Evolutionary conservation across 805 yeast species (phyloP), one percentile per base, ranked within the genome.

Genomic region (Wickerhamomyces chaumierensis): DNA sequence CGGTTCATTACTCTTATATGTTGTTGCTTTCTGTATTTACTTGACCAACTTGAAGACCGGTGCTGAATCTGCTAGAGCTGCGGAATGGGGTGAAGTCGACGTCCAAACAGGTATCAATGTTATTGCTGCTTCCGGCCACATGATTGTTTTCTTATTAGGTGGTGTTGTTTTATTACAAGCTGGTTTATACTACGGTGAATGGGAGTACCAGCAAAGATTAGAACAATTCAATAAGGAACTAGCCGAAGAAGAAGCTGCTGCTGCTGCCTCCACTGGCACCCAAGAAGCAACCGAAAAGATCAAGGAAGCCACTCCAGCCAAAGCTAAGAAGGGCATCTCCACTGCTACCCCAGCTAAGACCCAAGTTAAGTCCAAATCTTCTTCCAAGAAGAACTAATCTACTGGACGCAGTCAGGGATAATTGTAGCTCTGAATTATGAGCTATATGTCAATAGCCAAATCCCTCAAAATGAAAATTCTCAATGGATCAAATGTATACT

Each of bases 81-180:
- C 87, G 34, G 67, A 75, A 43, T 90, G 97, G 97, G 97, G 96
- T 48, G 97, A 90, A 37, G 95, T 92, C 37, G 84, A 83, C 52
- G 76, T 73, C 56, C 68, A 69, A 43, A 84, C 94, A 18, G 97
- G 97, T 23, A 62, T 90, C 52, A 85, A 84, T 47, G 95, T 92
- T 31, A 74, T 92, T 53, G 96, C 92, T 32, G 96, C 97, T 5
- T 78, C 92, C 21, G 80, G 81, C 60, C 71, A 81, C 31, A 79
- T 90, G 68, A 68, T 84, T 48, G 74, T 82, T 8, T 57, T 85
- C 39, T 66, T 82, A 15, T 64, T 88, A 38, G 55, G 75, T 18
- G 96, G 96, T 47, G 82, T 87, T n/a, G 61, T 87, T 33, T 68
- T 83, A 9, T 70, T 92, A 48, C 97, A 92, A 64, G 78, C 74